Evolutionary conservation across 1,284 basidiomycete species (phyloP), one percentile per base, ranked within the genome.

Genomic region (Laetiporus sulphureus): DNA sequence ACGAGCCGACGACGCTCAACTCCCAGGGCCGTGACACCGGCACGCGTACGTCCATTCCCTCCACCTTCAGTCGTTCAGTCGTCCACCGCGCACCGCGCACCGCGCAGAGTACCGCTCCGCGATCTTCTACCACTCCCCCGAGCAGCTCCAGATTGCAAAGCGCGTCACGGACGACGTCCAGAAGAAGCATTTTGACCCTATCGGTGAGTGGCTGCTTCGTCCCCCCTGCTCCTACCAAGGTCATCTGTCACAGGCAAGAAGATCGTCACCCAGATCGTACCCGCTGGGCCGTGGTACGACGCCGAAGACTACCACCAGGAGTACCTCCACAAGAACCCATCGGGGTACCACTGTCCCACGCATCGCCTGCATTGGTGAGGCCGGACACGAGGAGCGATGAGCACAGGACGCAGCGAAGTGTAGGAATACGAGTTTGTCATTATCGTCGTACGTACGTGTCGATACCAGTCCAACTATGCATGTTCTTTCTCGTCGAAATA

Each of bases 261-360:
- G 58, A 91, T 98, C 45, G 84, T 82, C 1, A 96, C 93, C 0
- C 66, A 81, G 49, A 86, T 94, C 47, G 53, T 67, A 4, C 57
- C 72, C 0, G 83, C 79, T 2, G 77, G 75, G 0, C 61, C 70
- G 30, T 95, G 89, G 89, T 91, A 78, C 67, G 70, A 87, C 44
- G 91, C 86, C 0, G 91, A 95, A 60, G 72, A 78, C 12, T 91
- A 93, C 58, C 91, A 94, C 63, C 91, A 93, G 59, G 66, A 87
- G 35, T 93, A 92, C 58, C 68, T 91, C 6, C 79, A 82, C 63
- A 79, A 83, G 53, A 77, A 80, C 53, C 75, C 75, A 33, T 35
- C 45, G 2, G 77, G 77, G 1, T 80, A 79, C 51, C 74, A 79
- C 36, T 79, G 75, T 52, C 66, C 73, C 4, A 76, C 68, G 7